These are phyloP conservation scores for Haplosporangium gracile DNA, from an alignment of 192 early-diverging fungal genomes.

Conservation along the genomic window DNA sequence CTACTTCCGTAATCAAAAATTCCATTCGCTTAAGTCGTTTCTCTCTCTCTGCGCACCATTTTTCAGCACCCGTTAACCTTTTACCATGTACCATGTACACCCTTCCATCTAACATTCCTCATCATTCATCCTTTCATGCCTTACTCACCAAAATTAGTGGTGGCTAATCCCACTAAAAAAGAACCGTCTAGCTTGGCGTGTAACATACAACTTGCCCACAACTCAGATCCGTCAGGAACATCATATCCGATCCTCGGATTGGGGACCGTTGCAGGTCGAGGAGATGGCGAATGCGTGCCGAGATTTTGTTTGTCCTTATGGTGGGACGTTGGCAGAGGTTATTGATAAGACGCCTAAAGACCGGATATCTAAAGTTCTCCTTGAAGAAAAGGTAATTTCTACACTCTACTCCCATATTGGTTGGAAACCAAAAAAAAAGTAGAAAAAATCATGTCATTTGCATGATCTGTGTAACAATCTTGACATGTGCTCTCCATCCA, in stretches of 20 bases:
- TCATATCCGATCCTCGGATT: conserved; percentile 41
- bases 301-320: conserved; percentile 37
- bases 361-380: conserved; percentile 38
- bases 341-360: conserved; percentile 42
- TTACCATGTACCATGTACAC: not conserved
- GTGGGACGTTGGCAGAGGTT: conserved; percentile 35
- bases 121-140: not conserved
- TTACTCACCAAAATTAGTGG: conserved; percentile 19
- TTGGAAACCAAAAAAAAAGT: not conserved
- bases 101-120: not conserved
- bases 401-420: not conserved
- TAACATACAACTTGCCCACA: conserved; percentile 43
- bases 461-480: conserved; percentile 8
- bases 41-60: not conserved
- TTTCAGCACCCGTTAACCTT: not conserved
- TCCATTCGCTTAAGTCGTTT: too few relatives aligned
- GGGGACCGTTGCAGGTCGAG: conserved; percentile 32
- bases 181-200: conserved; percentile 44
- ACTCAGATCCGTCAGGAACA: conserved; percentile 41
- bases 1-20: not conserved
- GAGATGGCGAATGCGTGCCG: conserved; percentile 39
- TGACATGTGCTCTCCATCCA: not conserved
- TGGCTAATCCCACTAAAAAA: conserved; percentile 46
- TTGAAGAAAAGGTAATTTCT: conserved; percentile 45
- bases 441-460: not conserved